Conservation (phyloP, 2,329 filamentous ascomycete species). For the Exophiala bonariae region DNA sequence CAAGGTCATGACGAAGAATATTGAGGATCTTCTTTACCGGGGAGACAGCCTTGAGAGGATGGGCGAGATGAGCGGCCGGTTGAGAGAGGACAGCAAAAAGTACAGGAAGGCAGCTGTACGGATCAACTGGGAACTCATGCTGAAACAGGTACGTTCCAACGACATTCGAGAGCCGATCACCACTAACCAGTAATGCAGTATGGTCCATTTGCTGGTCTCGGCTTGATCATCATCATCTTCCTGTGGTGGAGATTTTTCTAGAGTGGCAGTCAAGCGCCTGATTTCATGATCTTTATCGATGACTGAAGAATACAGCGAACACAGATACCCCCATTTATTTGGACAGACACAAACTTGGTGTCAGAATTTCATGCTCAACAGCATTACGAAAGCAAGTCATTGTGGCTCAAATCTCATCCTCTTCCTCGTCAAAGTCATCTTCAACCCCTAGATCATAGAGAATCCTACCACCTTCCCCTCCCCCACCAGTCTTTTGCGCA, state of each 20-base stretch:
- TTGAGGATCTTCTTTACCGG: slow-evolving; percentile 93
- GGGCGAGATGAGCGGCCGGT: slow-evolving; percentile 85
- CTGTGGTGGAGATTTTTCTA: slow-evolving; percentile 93
- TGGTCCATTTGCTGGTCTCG: slow-evolving; percentile 81
- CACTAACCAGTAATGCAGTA: slow-evolving; percentile 55
- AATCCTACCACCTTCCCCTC: slow-evolving; percentile 86
- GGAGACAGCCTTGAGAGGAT: slow-evolving; percentile 94
- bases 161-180: too few relatives aligned
- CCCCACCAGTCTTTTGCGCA: slow-evolving; percentile 77
- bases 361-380: too few relatives aligned
- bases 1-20: slow-evolving; percentile 99
- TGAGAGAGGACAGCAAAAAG: slow-evolving; percentile 91
- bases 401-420: slow-evolving; percentile 73
- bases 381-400: too few relatives aligned
- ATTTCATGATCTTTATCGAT: background rate
- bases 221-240: slow-evolving; percentile 79
- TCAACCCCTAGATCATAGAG: slow-evolving; percentile 95
- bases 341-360: too few relatives aligned
- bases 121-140: slow-evolving; percentile 95
- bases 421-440: slow-evolving; percentile 95
- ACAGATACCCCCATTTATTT: background rate
- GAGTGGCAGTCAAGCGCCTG: too few relatives aligned
- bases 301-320: background rate
- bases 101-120: slow-evolving; percentile 88
- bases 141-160: slow-evolving; percentile 72